Evolutionary conservation across 148 eudicot species (phyloP), one percentile per base, ranked within the genome.

Genomic region (Camellia sinensis): DNA sequence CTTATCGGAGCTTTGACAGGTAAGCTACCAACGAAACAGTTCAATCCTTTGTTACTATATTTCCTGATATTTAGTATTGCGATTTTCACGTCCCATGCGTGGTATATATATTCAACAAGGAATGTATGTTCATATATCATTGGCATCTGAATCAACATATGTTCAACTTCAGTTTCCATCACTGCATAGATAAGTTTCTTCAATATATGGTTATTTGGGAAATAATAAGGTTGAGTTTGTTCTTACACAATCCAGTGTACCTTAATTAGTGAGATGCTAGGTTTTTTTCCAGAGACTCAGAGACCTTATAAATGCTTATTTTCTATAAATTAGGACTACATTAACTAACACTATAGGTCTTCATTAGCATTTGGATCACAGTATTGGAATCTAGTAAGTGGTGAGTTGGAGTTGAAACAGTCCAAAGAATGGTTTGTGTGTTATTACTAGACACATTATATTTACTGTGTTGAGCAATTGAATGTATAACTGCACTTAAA

Each of bases 1-100:
- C 92, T 90, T 48, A 87, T 93, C 87, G 83, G 94, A 86, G 85
- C 95, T 67, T 81, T 93, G 82, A 91, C 97, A 79, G 95, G 97
- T 88, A 83, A 71, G 64, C 74, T 73, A 45, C 43, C 37, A n/a
- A 63, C 59, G 41, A 52, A 80, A 69, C 56, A 4, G 22, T 41
- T 77, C 75, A 68, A 65, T 59, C 63, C 69, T 80, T 67, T 77
- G 50, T 77, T 72, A 44, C 44, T 41, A 9, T 76, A 17, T 70
- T 69, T 52, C 19, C 44, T 69, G 40, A 22, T 57, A 57, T 44
- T 48, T 56, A 7, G 11, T 40, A 53, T 18, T 18, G 19, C 50
- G 29, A 29, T 4, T n/a, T 37, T 22, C 7, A 12, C 40, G 1
- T 53, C 21, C 53, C 12, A n/a, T 52, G 59, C 60, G 3, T 72